Percentiles rank a stretch among this genome's conserved stretches.
These are phyloP conservation scores for Gossypium thurberi DNA, from an alignment of 345 rosid genomes.

Conservation along the genomic window DNA sequence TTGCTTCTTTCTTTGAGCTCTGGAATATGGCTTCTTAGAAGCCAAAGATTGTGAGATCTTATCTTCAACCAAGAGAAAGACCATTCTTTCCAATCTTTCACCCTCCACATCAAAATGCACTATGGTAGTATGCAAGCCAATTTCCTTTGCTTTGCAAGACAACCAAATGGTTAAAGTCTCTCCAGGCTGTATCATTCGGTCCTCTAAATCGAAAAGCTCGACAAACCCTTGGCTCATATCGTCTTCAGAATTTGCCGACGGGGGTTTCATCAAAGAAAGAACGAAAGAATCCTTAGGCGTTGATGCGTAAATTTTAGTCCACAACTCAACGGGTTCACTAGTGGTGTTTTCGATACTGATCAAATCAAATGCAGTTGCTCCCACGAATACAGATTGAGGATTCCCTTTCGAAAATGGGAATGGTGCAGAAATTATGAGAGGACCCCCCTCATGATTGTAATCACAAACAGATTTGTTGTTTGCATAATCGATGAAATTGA, in stretches of 20 bases:
- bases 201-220: conserved; percentile 53
- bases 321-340: conserved; percentile 48
- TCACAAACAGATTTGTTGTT: conserved; percentile 43
- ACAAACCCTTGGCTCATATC: conserved; percentile 30
- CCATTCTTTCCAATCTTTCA: conserved; percentile 56
- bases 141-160: conserved; percentile 60
- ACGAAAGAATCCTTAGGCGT: conserved; percentile 51
- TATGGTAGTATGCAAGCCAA: conserved; percentile 64
- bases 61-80: conserved; percentile 73
- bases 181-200: conserved; percentile 67
- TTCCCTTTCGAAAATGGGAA: conserved; percentile 54
- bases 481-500: conserved; percentile 64
- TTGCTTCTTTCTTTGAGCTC: conserved; percentile 44
- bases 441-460: conserved; percentile 52
- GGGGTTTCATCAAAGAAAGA: conserved; percentile 70
- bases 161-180: conserved; percentile 62
- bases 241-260: conserved; percentile 18
- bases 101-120: conserved; percentile 50
- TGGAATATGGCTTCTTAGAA: conserved; percentile 47
- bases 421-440: conserved; percentile 57
- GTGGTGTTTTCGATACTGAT: conserved; percentile 53
- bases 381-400: conserved; percentile 54
- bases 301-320: conserved; percentile 62
- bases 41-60: conserved; percentile 56
- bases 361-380: conserved; percentile 45